Evolutionary conservation across 805 yeast species (phyloP).

Genomic region (Candida jianshihensis): DNA sequence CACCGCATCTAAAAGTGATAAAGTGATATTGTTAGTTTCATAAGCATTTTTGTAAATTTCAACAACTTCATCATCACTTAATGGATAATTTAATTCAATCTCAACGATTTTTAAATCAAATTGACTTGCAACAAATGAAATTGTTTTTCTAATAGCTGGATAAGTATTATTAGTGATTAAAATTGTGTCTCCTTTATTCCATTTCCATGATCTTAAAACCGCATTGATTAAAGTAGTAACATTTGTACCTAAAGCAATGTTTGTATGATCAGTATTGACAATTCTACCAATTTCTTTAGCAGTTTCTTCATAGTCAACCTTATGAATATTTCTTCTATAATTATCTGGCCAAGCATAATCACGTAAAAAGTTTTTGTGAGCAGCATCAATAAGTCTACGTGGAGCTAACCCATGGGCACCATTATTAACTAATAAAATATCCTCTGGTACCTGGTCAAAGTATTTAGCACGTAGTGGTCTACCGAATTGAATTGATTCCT

Average conservation of each 20-base stretch:
- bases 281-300: constrained; percentile 31
- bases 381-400: constrained; percentile 33
- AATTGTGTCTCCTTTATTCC: constrained; percentile 38
- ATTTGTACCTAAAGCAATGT: constrained; percentile 44
- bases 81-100: constrained; percentile 37
- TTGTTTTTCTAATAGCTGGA: constrained; percentile 7
- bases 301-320: constrained; percentile 24
- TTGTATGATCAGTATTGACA: constrained; percentile 37
- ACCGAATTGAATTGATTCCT: neutral
- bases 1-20: constrained; percentile 51
- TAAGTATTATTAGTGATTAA: constrained; percentile 18
- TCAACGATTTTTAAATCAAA: constrained; percentile 29
- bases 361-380: constrained; percentile 19
- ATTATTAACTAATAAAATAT: constrained; percentile 44
- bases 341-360: constrained; percentile 38
- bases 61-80: constrained; percentile 35
- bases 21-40: constrained; percentile 22
- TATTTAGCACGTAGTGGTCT: constrained; percentile 1
- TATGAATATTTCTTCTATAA: constrained; percentile 27
- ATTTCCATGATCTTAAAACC: constrained; percentile 43
- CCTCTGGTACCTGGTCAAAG: constrained; percentile 33
- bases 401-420: constrained; percentile 57
- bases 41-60: constrained; percentile 24
- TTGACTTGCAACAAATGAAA: constrained; percentile 17
- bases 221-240: constrained; percentile 53